These are phyloP conservation scores for Quercus variabilis DNA, from an alignment of 306 rosid genomes.

Conservation along the genomic window DNA sequence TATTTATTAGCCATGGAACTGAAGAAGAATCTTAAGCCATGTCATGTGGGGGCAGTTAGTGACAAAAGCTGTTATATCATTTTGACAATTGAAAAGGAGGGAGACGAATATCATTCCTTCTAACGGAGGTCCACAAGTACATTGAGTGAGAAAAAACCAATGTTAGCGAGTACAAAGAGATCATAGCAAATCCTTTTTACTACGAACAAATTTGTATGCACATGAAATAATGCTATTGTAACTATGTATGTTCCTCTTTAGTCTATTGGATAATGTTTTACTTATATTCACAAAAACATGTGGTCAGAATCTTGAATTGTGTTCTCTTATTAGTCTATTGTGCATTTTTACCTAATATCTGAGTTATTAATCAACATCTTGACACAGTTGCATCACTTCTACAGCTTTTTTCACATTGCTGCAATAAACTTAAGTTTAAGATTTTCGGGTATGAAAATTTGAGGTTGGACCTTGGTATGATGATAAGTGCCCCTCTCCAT, in stretches of 20 bases:
- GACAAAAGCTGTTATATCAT: conserved; percentile 35
- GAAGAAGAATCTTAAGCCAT: conserved; percentile 34
- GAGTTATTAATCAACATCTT: no score
- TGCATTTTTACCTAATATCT: no score
- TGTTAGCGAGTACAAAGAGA: conserved; percentile 1
- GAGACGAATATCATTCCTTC: conserved; percentile 20
- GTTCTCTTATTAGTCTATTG: no score
- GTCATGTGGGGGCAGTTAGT: conserved; percentile 36
- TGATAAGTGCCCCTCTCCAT: no score
- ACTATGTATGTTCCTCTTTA: background rate
- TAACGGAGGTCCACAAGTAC: conserved; percentile 33
- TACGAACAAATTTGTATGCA: conserved; percentile 2
- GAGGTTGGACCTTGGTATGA: no score
- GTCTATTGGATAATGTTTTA: background rate
- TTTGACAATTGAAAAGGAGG: conserved; percentile 27
- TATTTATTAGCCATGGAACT: background rate
- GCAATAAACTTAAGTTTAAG: no score
- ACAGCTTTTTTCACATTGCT: no score
- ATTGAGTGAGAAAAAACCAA: conserved; percentile 5
- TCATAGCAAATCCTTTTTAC: conserved; percentile 26
- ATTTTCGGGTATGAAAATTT: no score
- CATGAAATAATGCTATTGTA: conserved; percentile 1
- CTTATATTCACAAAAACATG: background rate
- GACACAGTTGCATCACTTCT: no score
- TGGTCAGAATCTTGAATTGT: no score